These are phyloP conservation scores for Astrephomene gubernaculifera DNA, from an alignment of 139 green algal genomes.

Conservation along the genomic window DNA sequence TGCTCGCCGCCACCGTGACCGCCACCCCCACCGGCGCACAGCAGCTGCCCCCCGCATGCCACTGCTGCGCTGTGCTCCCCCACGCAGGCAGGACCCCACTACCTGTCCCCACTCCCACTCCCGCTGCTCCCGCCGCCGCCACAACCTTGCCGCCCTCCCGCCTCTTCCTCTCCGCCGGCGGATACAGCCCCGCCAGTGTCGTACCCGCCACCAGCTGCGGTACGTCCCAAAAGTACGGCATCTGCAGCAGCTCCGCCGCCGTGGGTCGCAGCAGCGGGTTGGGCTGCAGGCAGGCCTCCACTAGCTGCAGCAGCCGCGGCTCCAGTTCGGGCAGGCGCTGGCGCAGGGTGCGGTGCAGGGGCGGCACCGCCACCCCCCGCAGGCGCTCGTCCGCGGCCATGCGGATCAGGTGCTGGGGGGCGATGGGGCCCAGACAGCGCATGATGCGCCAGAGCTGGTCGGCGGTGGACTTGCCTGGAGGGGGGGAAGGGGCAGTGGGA, in stretches of 20 bases:
- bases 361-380: background rate
- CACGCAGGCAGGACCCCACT: too few species aligned
- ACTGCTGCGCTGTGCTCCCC: too few species aligned
- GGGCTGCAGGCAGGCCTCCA: conserved; percentile 1
- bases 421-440: conserved; percentile 62
- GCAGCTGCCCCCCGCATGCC: too few species aligned
- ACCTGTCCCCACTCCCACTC: too few species aligned
- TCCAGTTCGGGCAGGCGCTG: conserved; percentile 8
- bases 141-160: too few species aligned
- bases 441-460: conserved; percentile 82
- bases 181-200: too few species aligned
- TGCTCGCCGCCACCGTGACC: too few species aligned
- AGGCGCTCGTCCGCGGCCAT: conserved; percentile 31
- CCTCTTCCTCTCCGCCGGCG: too few species aligned
- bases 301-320: background rate
- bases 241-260: background rate
- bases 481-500: background rate
- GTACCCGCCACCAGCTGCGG: too few species aligned
- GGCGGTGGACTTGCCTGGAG: conserved; percentile 60
- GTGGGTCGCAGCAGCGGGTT: background rate
- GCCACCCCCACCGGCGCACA: too few species aligned
- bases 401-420: conserved; percentile 45
- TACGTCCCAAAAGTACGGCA: conserved; percentile 40
- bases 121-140: too few species aligned
- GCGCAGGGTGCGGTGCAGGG: background rate